Percentiles rank a stretch among this genome's conserved stretches.
phyloP scores from a whole-genome alignment of 371 early-diverging fungal genomes.

The Chytridium lagenaria region DNA sequence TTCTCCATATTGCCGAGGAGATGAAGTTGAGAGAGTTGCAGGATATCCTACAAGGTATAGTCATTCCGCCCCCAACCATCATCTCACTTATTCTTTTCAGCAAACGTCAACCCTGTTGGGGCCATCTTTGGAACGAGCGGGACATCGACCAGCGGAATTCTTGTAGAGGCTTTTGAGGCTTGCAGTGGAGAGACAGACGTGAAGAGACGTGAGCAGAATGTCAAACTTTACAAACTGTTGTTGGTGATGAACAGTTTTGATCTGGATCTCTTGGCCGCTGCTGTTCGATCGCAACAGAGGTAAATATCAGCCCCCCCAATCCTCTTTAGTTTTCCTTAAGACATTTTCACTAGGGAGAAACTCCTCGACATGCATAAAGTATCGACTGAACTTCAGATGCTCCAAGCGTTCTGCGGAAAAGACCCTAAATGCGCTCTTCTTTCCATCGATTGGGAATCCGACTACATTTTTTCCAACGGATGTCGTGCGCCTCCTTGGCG shows the following conservation, averaged over 20 bases:
- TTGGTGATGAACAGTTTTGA: slow-evolving; percentile 56
- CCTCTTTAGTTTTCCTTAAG: neutral
- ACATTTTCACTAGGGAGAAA: slow-evolving; percentile 42
- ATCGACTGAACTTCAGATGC: slow-evolving; percentile 56
- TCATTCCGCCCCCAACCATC: neutral
- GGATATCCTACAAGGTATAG: slow-evolving; percentile 50
- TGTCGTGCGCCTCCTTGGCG: slow-evolving; percentile 62
- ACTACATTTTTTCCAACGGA: slow-evolving; percentile 63
- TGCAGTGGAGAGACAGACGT: slow-evolving; percentile 48
- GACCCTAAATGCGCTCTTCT: slow-evolving; percentile 44
- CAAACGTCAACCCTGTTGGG: slow-evolving; percentile 51
- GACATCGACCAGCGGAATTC: slow-evolving; percentile 33
- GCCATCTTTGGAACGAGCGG: slow-evolving; percentile 51
- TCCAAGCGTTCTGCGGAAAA: slow-evolving; percentile 53
- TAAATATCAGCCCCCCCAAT: slow-evolving; percentile 18
- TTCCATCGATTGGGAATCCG: slow-evolving; percentile 56
- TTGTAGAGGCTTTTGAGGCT: slow-evolving; percentile 58
- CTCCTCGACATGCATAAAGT: slow-evolving; percentile 51
- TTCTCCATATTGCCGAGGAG: slow-evolving; percentile 51
- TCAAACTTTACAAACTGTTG: slow-evolving; percentile 55
- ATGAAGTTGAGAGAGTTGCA: slow-evolving; percentile 53
- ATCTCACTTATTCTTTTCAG: slow-evolving; percentile 29
- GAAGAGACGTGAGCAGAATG: slow-evolving; percentile 46
- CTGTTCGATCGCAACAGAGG: slow-evolving; percentile 48
- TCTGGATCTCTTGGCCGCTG: slow-evolving; percentile 49